Evolutionary conservation across 495 filamentous ascomycete genomes (phyloP).

Genomic region (Podospora comata): DNA sequence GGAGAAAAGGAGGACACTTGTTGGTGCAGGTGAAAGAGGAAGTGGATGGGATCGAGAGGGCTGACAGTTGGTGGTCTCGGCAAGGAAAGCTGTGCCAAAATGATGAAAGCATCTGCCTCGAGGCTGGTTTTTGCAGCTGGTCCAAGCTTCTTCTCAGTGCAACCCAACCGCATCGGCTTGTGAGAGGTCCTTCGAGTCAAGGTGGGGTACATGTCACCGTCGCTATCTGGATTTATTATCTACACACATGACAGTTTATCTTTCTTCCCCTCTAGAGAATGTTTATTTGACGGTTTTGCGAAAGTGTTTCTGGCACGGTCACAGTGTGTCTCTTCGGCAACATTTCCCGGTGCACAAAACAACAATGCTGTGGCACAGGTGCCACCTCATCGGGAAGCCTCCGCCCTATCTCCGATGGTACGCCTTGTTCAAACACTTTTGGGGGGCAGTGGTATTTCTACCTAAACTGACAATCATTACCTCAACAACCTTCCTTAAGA

Average conservation of each 20-base stretch:
- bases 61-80: conserved; percentile 28
- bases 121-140: conserved; percentile 29
- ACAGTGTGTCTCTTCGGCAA: neutral
- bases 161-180: conserved; percentile 1
- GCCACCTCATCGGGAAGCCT: neutral
- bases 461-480: neutral
- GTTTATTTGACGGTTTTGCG: no score
- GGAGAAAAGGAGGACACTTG: conserved; percentile 17
- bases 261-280: no score
- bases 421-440: neutral
- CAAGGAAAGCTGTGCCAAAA: conserved; percentile 22
- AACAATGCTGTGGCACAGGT: neutral
- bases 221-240: neutral
- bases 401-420: neutral
- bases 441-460: neutral
- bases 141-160: conserved; percentile 26
- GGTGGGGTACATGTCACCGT: conserved; percentile 8
- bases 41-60: conserved; percentile 28
- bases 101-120: conserved; percentile 25
- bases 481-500: neutral
- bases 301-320: neutral
- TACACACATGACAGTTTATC: neutral
- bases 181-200: conserved; percentile 1
- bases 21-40: conserved; percentile 25
- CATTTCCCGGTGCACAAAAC: neutral